These are phyloP conservation scores for Pythium oligandrum DNA, from an alignment of 352 stramenopile species.

Conservation along the genomic window DNA sequence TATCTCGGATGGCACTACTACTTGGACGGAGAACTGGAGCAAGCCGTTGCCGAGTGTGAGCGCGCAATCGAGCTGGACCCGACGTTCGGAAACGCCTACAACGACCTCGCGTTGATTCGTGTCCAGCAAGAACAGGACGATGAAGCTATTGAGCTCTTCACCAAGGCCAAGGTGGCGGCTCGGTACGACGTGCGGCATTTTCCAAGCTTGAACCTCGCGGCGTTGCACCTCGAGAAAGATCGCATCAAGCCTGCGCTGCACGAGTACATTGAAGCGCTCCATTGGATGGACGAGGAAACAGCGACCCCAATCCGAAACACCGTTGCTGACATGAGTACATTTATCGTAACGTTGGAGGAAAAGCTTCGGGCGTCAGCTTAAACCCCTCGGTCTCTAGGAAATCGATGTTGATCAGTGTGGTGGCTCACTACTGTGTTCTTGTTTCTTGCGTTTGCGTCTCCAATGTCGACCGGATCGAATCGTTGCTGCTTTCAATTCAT, in stretches of 20 bases:
- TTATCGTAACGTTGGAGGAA: conserved; percentile 47
- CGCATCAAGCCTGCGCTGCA: conserved; percentile 58
- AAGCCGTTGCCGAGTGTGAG: conserved; percentile 47
- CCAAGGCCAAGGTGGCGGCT: conserved; percentile 50
- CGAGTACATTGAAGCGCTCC: conserved; percentile 71
- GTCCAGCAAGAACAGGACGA: conserved; percentile 52
- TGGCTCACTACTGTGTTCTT: background rate
- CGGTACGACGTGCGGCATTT: conserved; percentile 71
- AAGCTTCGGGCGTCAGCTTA: conserved; percentile 17
- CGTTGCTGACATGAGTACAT: conserved; percentile 55
- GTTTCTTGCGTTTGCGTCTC: conserved; percentile 34
- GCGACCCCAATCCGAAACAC: conserved; percentile 58
- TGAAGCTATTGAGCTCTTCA: conserved; percentile 51
- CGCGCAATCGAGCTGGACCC: conserved; percentile 64
- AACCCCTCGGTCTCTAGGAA: background rate
- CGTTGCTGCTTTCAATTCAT: conserved; percentile 55
- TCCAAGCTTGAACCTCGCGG: conserved; percentile 58
- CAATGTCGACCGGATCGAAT: conserved; percentile 60
- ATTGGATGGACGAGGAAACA: conserved; percentile 63
- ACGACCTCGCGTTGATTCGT: conserved; percentile 63
- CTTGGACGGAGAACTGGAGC: conserved; percentile 49
- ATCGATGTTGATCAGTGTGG: no score
- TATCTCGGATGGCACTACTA: conserved; percentile 71
- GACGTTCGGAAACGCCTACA: conserved; percentile 65
- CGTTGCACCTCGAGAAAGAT: conserved; percentile 57